These are phyloP conservation scores for Chaetomiaceae sp. DNA, from an alignment of 2,329 filamentous ascomycete genomes.

Conservation along the genomic window DNA sequence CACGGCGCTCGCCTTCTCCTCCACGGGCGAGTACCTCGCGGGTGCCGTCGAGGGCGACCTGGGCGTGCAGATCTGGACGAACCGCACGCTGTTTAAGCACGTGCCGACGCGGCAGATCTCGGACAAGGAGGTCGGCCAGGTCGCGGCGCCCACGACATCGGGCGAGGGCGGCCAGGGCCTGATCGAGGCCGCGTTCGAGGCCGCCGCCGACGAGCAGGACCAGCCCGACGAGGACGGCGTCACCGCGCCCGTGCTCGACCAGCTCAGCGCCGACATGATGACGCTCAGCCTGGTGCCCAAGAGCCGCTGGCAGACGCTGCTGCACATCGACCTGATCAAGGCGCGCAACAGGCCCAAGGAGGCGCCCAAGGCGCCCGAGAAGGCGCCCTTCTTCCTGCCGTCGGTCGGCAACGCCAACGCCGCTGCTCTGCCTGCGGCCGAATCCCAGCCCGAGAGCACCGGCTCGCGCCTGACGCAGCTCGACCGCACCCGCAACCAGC, in stretches of 20 bases:
- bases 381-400: constrained; percentile 92
- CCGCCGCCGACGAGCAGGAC: constrained; percentile 38
- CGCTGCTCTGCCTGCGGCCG: constrained; percentile 21
- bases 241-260: constrained; percentile 59
- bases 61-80: constrained; percentile 94
- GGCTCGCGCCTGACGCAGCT: constrained; percentile 66
- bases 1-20: constrained; percentile 80
- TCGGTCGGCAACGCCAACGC: constrained; percentile 45
- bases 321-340: constrained; percentile 89
- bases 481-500: constrained; percentile 53
- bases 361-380: constrained; percentile 84
- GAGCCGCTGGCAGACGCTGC: constrained; percentile 86
- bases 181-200: constrained; percentile 70
- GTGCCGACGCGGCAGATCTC: constrained; percentile 81
- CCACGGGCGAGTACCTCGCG: constrained; percentile 89
- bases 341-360: constrained; percentile 92
- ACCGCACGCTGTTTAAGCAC: constrained; percentile 84
- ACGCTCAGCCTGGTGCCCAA: constrained; percentile 87
- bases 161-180: constrained; percentile 75
- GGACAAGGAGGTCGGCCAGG: constrained; percentile 63
- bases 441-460: constrained; percentile 31
- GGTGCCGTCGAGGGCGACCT: constrained; percentile 77
- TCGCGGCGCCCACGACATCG: constrained; percentile 68
- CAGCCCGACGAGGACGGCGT: constrained; percentile 51
- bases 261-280: constrained; percentile 76